Evolutionary conservation across 495 filamentous ascomycete genomes (phyloP).

Genomic region (Podospora appendiculata): DNA sequence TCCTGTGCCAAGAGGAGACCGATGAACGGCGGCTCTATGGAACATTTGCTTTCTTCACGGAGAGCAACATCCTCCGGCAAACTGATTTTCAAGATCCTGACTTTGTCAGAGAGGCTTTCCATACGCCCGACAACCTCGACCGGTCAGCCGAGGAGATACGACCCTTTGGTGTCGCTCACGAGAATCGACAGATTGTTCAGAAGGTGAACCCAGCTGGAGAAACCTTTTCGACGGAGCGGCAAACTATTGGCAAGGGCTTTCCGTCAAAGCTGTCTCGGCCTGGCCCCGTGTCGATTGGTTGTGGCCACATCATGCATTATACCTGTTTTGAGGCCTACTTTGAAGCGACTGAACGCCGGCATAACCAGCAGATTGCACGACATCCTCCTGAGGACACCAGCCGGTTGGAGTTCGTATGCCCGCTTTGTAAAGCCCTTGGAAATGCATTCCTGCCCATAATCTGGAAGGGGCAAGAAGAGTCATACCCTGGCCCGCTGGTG

Average conservation of each 20-base stretch:
- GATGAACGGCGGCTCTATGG: constrained; percentile 84
- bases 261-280: constrained; percentile 53
- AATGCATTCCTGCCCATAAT: constrained; percentile 94
- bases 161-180: constrained; percentile 82
- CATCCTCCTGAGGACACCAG: constrained; percentile 77
- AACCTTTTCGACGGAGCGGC: constrained; percentile 62
- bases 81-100: constrained; percentile 75
- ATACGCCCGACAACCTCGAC: constrained; percentile 73
- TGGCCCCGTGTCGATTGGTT: constrained; percentile 86
- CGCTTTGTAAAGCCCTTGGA: constrained; percentile 94
- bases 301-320: constrained; percentile 98
- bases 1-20: constrained; percentile 93
- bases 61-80: constrained; percentile 80
- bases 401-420: constrained; percentile 86
- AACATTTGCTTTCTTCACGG: constrained; percentile 79
- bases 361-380: constrained; percentile 84
- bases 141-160: constrained; percentile 71
- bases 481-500: constrained; percentile 60
- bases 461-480: constrained; percentile 86
- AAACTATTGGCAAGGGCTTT: constrained; percentile 85
- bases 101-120: constrained; percentile 73
- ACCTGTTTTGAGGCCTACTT: constrained; percentile 89
- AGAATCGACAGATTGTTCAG: constrained; percentile 69
- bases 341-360: constrained; percentile 70
- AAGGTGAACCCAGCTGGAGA: constrained; percentile 67